Base-by-base conservation (phyloP, 805 yeast genomes). In the Lachancea quebecensis region DNA sequence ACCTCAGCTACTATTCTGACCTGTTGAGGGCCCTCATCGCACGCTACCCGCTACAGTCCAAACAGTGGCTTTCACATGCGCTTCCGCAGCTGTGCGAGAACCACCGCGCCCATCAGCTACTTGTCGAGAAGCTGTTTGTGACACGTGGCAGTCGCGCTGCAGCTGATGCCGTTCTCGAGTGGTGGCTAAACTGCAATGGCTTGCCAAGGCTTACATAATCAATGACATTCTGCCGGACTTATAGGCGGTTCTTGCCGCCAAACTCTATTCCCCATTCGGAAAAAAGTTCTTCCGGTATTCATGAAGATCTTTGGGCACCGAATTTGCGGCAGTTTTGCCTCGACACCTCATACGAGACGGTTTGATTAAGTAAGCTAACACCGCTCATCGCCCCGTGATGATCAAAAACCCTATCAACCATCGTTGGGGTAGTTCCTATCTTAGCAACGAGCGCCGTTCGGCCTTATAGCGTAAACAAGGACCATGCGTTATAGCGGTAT, bases 131-230 rank as follows among this genome's bases (percentile, higher is more conserved):
- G 56, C 53, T 84, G 28, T 56, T 78, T 61, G 48, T 81, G 1
- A 81, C 88, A 0, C 72, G 88, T 55, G 90, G 90, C 2, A 77
- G 77, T 35, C 67, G 87, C 52, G 73, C 73, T 34, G 80, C 82
- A 2, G 73, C 77, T 41, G 79, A 73, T 16, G 69, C 79, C 1
- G 65, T 84, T 10, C 74, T 79, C 46, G 76, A 73, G 42, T 79
- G 82, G 62, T 84, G 90, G 90, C 62, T 82, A 17, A 71, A 73
- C 27, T 68, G 72, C 18, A 82, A 81, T 50, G 82, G 83, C 1
- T 47, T 61, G 31, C 66, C 67, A 12, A 49, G 41, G 21, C 35
- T 41, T 10, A 29, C 44, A 5, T 33, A 18, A 34, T 3, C 49
- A 46, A 35, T 46, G 41, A 28, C 25, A 21, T 29, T 40, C 29